These are phyloP conservation scores for Aphanomyces astaci DNA, from an alignment of 352 stramenopile species.

Conservation along the genomic window DNA sequence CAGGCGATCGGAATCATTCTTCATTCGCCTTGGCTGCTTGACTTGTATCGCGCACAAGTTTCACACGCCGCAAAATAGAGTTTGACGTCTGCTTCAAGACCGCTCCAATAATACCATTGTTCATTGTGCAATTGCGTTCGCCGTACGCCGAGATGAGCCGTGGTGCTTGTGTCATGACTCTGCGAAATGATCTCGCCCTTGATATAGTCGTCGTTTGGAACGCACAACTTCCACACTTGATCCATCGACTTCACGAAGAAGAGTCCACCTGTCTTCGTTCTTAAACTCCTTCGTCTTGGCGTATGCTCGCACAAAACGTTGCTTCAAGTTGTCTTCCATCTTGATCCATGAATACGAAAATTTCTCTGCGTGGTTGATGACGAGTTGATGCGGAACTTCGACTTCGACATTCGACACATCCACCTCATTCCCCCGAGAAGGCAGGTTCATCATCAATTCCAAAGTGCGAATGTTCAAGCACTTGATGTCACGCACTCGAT, in stretches of 20 bases:
- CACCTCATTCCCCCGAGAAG: background rate
- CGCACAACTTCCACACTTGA: conserved; percentile 14
- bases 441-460: background rate
- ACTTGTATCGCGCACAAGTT: conserved; percentile 28
- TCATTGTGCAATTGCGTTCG: background rate
- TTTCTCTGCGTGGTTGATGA: background rate
- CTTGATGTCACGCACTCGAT: background rate
- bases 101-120: conserved; percentile 21
- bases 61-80: conserved; percentile 28
- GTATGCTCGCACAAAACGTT: background rate
- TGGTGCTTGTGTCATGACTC: background rate
- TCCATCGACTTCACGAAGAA: background rate
- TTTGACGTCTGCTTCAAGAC: conserved; percentile 8
- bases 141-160: background rate
- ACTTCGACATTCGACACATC: background rate
- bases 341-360: background rate
- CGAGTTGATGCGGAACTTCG: background rate
- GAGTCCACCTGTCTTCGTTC: background rate
- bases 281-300: background rate
- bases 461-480: background rate
- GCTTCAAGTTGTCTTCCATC: background rate
- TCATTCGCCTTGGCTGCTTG: conserved; percentile 26
- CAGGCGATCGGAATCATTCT: conserved; percentile 27
- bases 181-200: conserved; percentile 1
- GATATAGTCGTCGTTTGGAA: background rate